Conservation (phyloP, 352 stramenopile species). For the Hyaloperonospora arabidopsidis region DNA sequence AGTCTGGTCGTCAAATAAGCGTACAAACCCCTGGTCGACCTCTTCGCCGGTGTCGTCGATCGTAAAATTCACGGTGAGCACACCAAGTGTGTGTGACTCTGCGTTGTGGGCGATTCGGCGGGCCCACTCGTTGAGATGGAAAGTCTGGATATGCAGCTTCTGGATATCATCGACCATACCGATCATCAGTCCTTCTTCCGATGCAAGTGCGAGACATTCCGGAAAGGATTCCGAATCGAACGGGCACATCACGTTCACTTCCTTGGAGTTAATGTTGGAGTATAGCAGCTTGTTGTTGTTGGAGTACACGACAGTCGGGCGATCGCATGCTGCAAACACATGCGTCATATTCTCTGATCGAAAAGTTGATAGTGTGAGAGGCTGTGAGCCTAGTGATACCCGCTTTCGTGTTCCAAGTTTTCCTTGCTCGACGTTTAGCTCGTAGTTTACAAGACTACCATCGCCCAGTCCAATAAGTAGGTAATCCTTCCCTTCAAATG, state of each 20-base stretch:
- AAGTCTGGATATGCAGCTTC: conserved; percentile 97
- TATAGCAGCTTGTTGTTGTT: conserved; percentile 95
- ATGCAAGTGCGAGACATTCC: conserved; percentile 93
- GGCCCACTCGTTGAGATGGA: conserved; percentile 90
- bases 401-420: conserved; percentile 85
- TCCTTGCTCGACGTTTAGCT: conserved; percentile 46
- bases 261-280: conserved; percentile 90
- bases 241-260: conserved; percentile 90
- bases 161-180: conserved; percentile 98
- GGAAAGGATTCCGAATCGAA: conserved; percentile 90
- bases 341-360: conserved; percentile 88
- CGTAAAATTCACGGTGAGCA: conserved; percentile 76
- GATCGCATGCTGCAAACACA: conserved; percentile 95
- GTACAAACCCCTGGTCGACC: conserved; percentile 86
- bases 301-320: conserved; percentile 96
- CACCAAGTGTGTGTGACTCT: conserved; percentile 71
- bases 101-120: conserved; percentile 86
- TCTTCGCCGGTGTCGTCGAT: conserved; percentile 79
- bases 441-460: conserved; percentile 90
- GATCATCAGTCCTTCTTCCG: conserved; percentile 92
- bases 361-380: conserved; percentile 91
- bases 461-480: conserved; percentile 96
- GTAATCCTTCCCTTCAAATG: conserved; percentile 82
- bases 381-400: conserved; percentile 91
- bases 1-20: conserved; percentile 94